Conservation (phyloP, 1,284 basidiomycete genomes). For the Trametes polyzona region DNA sequence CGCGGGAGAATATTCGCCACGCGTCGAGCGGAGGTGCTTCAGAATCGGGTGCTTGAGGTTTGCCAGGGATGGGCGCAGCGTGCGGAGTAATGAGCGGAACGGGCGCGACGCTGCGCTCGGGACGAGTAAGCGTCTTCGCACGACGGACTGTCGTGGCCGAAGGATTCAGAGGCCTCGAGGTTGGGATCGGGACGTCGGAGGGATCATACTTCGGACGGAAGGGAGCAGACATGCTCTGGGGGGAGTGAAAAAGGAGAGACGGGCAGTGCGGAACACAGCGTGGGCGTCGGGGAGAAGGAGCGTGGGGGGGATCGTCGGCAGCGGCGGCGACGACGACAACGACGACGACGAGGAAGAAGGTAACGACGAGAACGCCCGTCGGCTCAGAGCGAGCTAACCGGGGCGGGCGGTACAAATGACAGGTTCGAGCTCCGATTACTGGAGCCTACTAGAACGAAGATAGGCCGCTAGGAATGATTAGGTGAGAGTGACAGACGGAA, state of each 20-base stretch:
- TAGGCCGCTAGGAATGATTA: neutral
- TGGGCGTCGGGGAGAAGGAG: constrained; percentile 16
- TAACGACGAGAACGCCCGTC: constrained; percentile 23
- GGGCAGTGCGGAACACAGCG: constrained; percentile 15
- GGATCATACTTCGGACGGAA: constrained; percentile 23
- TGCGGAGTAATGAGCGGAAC: constrained; percentile 90
- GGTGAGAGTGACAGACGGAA: constrained; percentile 8
- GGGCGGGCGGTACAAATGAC: neutral
- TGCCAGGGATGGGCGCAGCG: constrained; percentile 43
- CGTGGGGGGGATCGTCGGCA: constrained; percentile 21
- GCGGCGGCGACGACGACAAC: constrained; percentile 19
- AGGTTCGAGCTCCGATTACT: constrained; percentile 20
- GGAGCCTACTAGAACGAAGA: too few relatives aligned
- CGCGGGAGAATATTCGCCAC: constrained; percentile 83
- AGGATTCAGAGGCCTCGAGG: constrained; percentile 57
- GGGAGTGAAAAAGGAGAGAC: constrained; percentile 13
- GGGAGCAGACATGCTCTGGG: constrained; percentile 28
- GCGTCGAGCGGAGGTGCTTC: constrained; percentile 56
- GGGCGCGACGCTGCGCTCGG: constrained; percentile 92
- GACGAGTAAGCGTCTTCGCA: constrained; percentile 94
- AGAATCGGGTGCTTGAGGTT: constrained; percentile 36
- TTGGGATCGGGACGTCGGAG: constrained; percentile 70
- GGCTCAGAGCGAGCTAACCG: constrained; percentile 1
- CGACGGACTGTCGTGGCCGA: constrained; percentile 71
- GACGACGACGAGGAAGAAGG: constrained; percentile 21